Percentiles rank a stretch among this genome's conserved stretches.
phyloP scores from a whole-genome alignment of 2,329 filamentous ascomycete genomes.

The Exophiala calicioides region DNA sequence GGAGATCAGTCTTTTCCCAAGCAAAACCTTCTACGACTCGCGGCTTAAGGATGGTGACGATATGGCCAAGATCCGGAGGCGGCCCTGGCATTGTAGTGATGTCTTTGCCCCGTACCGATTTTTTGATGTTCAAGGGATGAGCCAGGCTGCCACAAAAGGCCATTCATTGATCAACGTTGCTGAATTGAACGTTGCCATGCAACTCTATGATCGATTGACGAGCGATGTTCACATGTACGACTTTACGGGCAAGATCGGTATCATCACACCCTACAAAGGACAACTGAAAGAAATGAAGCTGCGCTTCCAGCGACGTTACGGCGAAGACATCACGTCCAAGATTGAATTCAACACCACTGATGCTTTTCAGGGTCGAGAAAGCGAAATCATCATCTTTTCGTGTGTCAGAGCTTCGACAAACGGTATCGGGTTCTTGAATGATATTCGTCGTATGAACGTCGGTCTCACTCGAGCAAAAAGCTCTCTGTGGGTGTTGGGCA shows the following conservation, averaged over 20 bases:
- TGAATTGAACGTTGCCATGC: slow-evolving; percentile 83
- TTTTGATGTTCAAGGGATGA: slow-evolving; percentile 90
- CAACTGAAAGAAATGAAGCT: slow-evolving; percentile 78
- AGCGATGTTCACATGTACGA: slow-evolving; percentile 70
- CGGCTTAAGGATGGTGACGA: slow-evolving; percentile 79
- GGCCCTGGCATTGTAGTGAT: slow-evolving; percentile 81
- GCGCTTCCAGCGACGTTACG: slow-evolving; percentile 72
- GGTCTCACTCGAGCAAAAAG: slow-evolving; percentile 95
- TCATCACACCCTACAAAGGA: slow-evolving; percentile 97
- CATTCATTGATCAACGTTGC: slow-evolving; percentile 88
- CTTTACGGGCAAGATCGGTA: slow-evolving; percentile 81
- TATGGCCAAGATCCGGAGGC: slow-evolving; percentile 73
- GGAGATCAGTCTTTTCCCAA: slow-evolving; percentile 89
- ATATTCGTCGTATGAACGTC: slow-evolving; percentile 99
- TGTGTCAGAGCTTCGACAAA: slow-evolving; percentile 92
- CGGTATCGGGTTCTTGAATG: slow-evolving; percentile 96
- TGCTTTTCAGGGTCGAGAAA: slow-evolving; percentile 94
- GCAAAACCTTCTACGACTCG: slow-evolving; percentile 87
- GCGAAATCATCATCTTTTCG: slow-evolving; percentile 98
- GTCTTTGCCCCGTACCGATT: slow-evolving; percentile 92
- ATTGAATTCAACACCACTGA: slow-evolving; percentile 99
- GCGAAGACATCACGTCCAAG: slow-evolving; percentile 69
- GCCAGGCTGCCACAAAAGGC: slow-evolving; percentile 76
- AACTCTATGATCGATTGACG: slow-evolving; percentile 77
- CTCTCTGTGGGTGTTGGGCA: slow-evolving; percentile 93